These are phyloP conservation scores for Capsicum pubescens DNA, from an alignment of 257 asterid species.

Conservation along the genomic window DNA sequence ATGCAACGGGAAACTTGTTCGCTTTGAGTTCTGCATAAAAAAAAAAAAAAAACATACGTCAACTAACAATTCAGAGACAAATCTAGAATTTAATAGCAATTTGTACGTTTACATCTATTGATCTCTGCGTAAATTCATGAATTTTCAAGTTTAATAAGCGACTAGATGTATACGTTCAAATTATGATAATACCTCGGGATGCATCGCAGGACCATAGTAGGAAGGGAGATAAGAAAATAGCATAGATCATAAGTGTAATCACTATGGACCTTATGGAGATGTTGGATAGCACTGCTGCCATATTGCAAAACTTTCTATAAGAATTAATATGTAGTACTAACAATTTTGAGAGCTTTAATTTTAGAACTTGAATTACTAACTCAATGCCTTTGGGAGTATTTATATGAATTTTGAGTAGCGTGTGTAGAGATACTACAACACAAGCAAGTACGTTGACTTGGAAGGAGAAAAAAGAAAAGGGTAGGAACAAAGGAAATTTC, in stretches of 20 bases:
- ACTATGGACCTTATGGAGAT: not conserved
- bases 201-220: conserved; percentile 16
- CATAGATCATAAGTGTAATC: conserved; percentile 22
- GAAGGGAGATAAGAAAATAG: conserved; percentile 12
- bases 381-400: not conserved
- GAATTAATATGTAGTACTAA: not conserved
- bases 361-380: not conserved
- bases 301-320: not conserved
- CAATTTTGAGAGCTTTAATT: not conserved
- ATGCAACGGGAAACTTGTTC: not conserved
- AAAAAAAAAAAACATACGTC: not conserved
- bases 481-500: not conserved
- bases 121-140: not conserved
- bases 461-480: not conserved
- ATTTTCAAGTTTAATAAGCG: no score
- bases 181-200: conserved; percentile 6
- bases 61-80: not conserved
- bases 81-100: not conserved
- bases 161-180: no score
- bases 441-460: not conserved
- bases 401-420: not conserved
- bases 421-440: not conserved
- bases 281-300: conserved; percentile 1
- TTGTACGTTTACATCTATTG: not conserved
- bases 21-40: not conserved